Base-by-base conservation (phyloP, 1,284 basidiomycete genomes). In the Moesziomyces sp. region DNA sequence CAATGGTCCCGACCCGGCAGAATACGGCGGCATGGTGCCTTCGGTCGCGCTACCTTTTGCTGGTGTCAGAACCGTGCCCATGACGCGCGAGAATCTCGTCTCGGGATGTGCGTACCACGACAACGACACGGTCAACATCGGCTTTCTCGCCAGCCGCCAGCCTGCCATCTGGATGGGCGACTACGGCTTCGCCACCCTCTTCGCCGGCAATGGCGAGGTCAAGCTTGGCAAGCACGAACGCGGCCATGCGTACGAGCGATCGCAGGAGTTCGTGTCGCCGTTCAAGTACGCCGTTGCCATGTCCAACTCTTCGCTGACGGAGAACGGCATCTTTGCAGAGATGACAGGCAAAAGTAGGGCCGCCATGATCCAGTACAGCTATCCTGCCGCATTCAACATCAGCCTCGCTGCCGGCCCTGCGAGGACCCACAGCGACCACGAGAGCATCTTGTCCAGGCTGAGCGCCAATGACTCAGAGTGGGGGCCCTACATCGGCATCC, bases 161-260 rank as follows among this genome's bases (percentile, higher is more conserved):
- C 92, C 92, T 0, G 92, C 92, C 0, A 93, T 93, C 46, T 93
- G 92, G 92, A 93, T 94, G 92, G 92, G 92, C 35, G 71, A 79
- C 33, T 68, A 71, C 21, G 70, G 51, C 46, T 61, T 60, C 47
- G 49, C 66, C n/a, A 58, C 66, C 24, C 42, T 94, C 26, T 87
- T 60, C 23, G 58, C 40, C 4, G 60, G 61, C n/a, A 48, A 28
- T 7, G 65, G 63, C 10, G 52, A 67, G 1, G 85, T 91, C 3
- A 87, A 87, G 50, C 85, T 87, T 3, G 84, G 80, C 7, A 91
- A 91, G 65, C 87, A 88, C n/a, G 85, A 88, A 23, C 86, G 91
- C 8, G 91, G 89, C 0, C 86, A 93, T 83, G 72, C 69, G 0
- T 91, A 91, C 78, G 84, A 84, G 10, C 86, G 89, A 53, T 86